Percentiles rank a stretch among this genome's conserved stretches.
Conservation (phyloP, 441 rosid genomes). For the Viola pubescens region DNA sequence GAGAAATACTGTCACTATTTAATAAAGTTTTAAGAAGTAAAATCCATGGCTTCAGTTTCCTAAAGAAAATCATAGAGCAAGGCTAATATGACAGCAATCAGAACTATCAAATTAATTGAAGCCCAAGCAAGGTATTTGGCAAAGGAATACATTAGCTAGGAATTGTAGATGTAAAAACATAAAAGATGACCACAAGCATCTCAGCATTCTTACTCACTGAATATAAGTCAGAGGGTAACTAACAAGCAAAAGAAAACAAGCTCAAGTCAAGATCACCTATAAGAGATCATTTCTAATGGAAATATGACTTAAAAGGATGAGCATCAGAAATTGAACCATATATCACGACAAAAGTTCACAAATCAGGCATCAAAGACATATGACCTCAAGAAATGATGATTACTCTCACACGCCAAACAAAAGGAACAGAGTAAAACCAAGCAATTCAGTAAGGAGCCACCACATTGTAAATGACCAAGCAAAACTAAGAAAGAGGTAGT, state of each 20-base stretch:
- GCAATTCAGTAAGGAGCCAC: too few species aligned
- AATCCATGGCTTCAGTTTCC: neutral
- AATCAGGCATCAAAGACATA: neutral
- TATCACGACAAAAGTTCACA: neutral
- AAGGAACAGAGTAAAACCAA: too few species aligned
- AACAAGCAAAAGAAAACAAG: too few species aligned
- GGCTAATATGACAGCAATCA: neutral
- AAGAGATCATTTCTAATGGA: too few species aligned
- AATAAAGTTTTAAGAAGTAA: neutral
- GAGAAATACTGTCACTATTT: too few species aligned
- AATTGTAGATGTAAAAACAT: neutral
- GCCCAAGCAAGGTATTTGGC: neutral
- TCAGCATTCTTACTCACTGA: too few species aligned
- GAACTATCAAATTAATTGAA: neutral
- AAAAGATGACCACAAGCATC: too few species aligned
- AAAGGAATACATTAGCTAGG: neutral
- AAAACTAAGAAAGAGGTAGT: too few species aligned
- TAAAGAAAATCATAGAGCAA: neutral
- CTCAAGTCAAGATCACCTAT: too few species aligned
- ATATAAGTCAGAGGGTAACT: too few species aligned
- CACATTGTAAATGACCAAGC: too few species aligned
- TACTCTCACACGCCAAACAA: neutral
- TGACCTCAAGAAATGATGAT: neutral
- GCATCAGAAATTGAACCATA: neutral
- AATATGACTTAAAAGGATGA: neutral